A percentile compares a stretch with the other conserved stretches of the same genome.
Conservation (phyloP, 768 basidiomycete species). For the Cantharellus cinnabarinus region DNA sequence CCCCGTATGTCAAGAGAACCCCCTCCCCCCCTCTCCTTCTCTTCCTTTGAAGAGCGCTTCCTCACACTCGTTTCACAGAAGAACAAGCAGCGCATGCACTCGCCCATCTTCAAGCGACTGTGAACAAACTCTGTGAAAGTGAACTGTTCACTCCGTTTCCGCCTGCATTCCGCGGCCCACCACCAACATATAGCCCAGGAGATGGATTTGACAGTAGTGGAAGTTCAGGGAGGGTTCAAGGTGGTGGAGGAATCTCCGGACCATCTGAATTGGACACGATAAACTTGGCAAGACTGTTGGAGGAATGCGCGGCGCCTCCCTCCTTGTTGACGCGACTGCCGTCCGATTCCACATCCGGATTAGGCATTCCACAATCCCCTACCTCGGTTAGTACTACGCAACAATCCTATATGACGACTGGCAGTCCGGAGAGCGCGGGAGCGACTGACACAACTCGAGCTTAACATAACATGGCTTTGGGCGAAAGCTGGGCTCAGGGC, state of each 20-base stretch:
- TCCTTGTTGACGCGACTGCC: neutral
- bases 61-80: too few species aligned
- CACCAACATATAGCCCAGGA: neutral
- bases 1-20: too few species aligned
- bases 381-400: neutral
- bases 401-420: neutral
- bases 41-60: too few species aligned
- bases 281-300: neutral
- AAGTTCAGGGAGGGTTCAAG: neutral
- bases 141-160: neutral
- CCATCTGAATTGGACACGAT: neutral
- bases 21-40: too few species aligned
- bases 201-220: neutral
- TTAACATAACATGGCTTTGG: neutral
- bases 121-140: neutral
- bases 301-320: neutral
- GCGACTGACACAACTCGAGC: neutral
- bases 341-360: neutral
- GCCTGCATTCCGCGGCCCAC: neutral
- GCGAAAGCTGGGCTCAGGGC: too few species aligned
- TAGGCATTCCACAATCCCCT: neutral
- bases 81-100: neutral
- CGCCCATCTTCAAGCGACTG: neutral
- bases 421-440: neutral
- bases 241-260: neutral